Percentiles rank a stretch among this genome's conserved stretches.
phyloP scores from a whole-genome alignment of 805 yeast genomes.

The Sporopachydermia quercuum region DNA sequence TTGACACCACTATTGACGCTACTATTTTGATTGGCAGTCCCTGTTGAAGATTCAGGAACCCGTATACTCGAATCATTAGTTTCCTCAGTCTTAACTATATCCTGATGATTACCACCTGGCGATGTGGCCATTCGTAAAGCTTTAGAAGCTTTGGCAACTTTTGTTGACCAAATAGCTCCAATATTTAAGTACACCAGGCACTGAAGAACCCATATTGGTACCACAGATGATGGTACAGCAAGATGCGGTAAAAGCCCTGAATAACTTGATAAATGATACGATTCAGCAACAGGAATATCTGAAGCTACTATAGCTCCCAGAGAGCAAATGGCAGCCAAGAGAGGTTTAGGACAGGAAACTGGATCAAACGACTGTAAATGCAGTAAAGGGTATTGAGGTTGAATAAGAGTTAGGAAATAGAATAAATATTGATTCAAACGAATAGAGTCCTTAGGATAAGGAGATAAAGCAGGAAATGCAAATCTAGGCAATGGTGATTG shows the following conservation, averaged over 20 bases:
- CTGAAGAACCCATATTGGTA: neutral
- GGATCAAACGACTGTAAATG: slow-evolving; percentile 19
- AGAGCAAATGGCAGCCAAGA: slow-evolving; percentile 18
- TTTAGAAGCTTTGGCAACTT: neutral
- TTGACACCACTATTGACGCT: too few species aligned
- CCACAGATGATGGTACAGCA: neutral
- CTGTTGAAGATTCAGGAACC: neutral
- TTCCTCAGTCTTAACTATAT: too few species aligned
- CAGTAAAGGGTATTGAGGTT: slow-evolving; percentile 19
- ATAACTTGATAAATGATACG: neutral
- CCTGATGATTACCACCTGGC: too few species aligned
- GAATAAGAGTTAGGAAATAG: slow-evolving; percentile 18
- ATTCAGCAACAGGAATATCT: neutral
- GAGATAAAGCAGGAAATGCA: slow-evolving; percentile 1
- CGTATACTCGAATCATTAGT: too few species aligned
- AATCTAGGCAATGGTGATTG: neutral
- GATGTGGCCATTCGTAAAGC: neutral
- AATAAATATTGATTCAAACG: slow-evolving; percentile 18
- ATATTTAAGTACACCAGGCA: neutral
- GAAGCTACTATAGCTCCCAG: slow-evolving; percentile 16
- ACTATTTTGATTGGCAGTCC: neutral
- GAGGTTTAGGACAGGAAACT: slow-evolving; percentile 14
- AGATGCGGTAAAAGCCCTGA: slow-evolving; percentile 1
- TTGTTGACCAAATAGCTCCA: neutral
- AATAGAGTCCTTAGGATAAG: slow-evolving; percentile 2